Conservation (phyloP, 345 rosid species). For the Arabidopsis arenosa region DNA sequence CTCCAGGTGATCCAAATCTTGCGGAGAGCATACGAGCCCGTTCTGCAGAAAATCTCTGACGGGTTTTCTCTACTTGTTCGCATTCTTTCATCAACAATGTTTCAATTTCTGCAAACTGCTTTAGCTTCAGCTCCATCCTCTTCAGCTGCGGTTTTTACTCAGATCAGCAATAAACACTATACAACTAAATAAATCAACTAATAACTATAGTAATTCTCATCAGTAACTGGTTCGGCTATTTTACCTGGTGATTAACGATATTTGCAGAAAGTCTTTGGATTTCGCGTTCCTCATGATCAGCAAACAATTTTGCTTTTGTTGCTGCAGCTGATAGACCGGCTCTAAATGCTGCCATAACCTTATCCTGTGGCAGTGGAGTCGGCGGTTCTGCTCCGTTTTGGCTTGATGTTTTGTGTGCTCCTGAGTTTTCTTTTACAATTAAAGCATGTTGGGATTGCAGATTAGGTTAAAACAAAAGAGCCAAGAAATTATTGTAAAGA, state of each 20-base stretch:
- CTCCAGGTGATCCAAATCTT: conserved; percentile 60
- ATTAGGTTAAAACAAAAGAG: conserved; percentile 20
- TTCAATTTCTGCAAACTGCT: conserved; percentile 99
- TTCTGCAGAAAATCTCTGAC: conserved; percentile 85
- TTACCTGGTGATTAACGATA: conserved; percentile 93
- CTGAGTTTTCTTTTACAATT: conserved; percentile 50
- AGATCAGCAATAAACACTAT: conserved; percentile 13
- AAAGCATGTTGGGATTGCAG: conserved; percentile 28
- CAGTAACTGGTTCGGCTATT: background rate
- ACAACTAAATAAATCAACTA: conserved; percentile 6
- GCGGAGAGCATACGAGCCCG: conserved; percentile 67
- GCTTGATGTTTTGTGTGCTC: conserved; percentile 47
- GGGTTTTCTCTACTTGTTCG: conserved; percentile 92
- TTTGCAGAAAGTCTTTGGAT: conserved; percentile 97
- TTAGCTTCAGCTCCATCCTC: conserved; percentile 95
- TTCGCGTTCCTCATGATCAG: conserved; percentile 99
- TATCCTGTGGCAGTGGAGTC: conserved; percentile 64
- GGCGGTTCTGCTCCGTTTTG: conserved; percentile 59
- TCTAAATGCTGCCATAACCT: conserved; percentile 77
- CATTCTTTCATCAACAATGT: conserved; percentile 92
- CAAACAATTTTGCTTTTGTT: conserved; percentile 92
- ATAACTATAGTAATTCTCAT: background rate
- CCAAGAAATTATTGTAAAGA: background rate
- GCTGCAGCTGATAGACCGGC: conserved; percentile 97
- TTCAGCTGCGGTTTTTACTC: conserved; percentile 61